Conservation (phyloP, 2,329 filamentous ascomycete species). For the Botrytis byssoidea region DNA sequence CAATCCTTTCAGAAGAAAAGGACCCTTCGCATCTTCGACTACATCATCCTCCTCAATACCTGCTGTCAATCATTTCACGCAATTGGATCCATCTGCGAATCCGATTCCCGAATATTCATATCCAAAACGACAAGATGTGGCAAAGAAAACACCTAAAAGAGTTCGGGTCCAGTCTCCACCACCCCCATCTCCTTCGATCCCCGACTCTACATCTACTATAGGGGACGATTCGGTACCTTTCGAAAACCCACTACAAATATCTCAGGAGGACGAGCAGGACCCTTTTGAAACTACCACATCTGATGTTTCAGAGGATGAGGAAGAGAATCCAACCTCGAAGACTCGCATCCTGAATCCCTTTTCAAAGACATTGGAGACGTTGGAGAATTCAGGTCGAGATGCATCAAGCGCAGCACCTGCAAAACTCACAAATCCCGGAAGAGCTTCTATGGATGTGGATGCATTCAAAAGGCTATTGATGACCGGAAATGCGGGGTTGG, state of each 20-base stretch:
- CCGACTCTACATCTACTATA: slow-evolving; percentile 48
- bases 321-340: slow-evolving; percentile 26
- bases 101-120: slow-evolving; percentile 23
- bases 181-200: slow-evolving; percentile 49
- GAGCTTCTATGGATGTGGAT: slow-evolving; percentile 66
- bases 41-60: slow-evolving; percentile 24
- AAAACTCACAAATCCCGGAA: slow-evolving; percentile 36
- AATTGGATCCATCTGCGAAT: slow-evolving; percentile 18
- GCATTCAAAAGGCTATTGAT: slow-evolving; percentile 74
- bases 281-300: slow-evolving; percentile 39
- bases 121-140: slow-evolving; percentile 19
- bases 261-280: slow-evolving; percentile 35
- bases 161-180: slow-evolving; percentile 66
- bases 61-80: slow-evolving; percentile 23
- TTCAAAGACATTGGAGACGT: slow-evolving; percentile 53
- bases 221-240: slow-evolving; percentile 29
- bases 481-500: slow-evolving; percentile 60
- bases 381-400: slow-evolving; percentile 43
- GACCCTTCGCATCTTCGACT: slow-evolving; percentile 16
- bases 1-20: slow-evolving; percentile 40
- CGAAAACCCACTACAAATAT: slow-evolving; percentile 36
- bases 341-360: slow-evolving; percentile 53
- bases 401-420: slow-evolving; percentile 23
- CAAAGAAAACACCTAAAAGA: slow-evolving; percentile 50
- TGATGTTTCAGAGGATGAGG: slow-evolving; percentile 35